These are phyloP conservation scores for Truncatella angustata DNA, from an alignment of 2,329 filamentous ascomycete genomes.

Conservation along the genomic window DNA sequence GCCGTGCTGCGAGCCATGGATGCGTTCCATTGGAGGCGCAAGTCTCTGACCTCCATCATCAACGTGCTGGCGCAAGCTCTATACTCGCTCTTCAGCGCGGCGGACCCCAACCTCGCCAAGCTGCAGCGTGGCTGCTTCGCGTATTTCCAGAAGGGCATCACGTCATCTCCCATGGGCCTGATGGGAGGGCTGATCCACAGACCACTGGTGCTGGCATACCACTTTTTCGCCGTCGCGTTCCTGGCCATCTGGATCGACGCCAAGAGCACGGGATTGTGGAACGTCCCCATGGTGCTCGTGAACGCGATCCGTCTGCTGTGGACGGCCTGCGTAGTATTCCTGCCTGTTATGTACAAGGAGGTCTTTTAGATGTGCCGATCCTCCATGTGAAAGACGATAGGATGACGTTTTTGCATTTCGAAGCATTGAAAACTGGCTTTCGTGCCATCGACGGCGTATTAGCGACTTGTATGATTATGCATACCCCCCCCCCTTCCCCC, in stretches of 20 bases:
- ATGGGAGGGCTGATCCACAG: conserved; percentile 77
- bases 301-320: conserved; percentile 70
- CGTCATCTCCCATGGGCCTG: conserved; percentile 77
- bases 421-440: not conserved
- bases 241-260: conserved; percentile 73
- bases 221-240: conserved; percentile 94
- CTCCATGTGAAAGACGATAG: not conserved
- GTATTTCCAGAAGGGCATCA: conserved; percentile 79
- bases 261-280: conserved; percentile 50
- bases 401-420: not conserved
- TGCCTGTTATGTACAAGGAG: conserved; percentile 78
- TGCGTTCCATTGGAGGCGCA: conserved; percentile 83
- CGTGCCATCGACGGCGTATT: not conserved
- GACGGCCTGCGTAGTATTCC: conserved; percentile 78
- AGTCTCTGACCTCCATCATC: conserved; percentile 80
- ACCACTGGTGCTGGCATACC: conserved; percentile 77
- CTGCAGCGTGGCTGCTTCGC: conserved; percentile 88
- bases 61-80: conserved; percentile 97
- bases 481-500: not conserved
- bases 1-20: conserved; percentile 68
- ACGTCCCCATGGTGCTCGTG: conserved; percentile 63
- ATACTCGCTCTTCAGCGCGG: conserved; percentile 86
- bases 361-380: conserved; percentile 24
- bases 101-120: conserved; percentile 72
- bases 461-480: conserved; percentile 3